phyloP scores from a whole-genome alignment of 2,329 filamentous ascomycete species.

The Cryphonectria japonica region DNA sequence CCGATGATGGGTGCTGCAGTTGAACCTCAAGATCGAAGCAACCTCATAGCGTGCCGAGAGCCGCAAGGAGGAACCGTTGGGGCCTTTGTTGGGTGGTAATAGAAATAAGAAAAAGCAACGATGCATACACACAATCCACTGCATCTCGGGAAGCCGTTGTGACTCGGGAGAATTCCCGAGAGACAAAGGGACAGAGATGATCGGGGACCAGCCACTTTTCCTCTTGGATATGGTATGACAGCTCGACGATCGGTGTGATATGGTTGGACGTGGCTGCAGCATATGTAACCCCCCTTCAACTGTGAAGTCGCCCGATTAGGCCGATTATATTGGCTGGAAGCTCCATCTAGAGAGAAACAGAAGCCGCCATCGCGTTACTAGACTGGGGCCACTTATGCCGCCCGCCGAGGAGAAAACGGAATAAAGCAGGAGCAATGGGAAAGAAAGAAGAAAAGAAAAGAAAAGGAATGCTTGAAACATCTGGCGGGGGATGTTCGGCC shows the following conservation, averaged over 20 bases:
- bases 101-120: not conserved
- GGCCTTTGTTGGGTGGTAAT: not conserved
- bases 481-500: not conserved
- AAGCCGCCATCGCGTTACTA: not conserved
- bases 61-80: not conserved
- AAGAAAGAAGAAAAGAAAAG: too few species aligned
- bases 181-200: not conserved
- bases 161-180: not conserved
- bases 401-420: not conserved
- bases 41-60: conserved; percentile 17
- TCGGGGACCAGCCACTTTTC: not conserved
- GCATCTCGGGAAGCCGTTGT: not conserved
- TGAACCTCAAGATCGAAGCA: conserved; percentile 25
- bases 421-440: not conserved
- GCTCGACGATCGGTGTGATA: not conserved
- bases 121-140: not conserved
- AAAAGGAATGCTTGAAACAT: not conserved
- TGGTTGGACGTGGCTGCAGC: not conserved
- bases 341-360: not conserved
- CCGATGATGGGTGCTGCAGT: not conserved
- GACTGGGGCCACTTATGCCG: not conserved
- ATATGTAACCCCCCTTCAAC: not conserved
- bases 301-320: conserved; percentile 1
- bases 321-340: not conserved
- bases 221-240: not conserved